phyloP scores from a whole-genome alignment of 768 basidiomycete species.

The Termitomyces eurrhizus region DNA sequence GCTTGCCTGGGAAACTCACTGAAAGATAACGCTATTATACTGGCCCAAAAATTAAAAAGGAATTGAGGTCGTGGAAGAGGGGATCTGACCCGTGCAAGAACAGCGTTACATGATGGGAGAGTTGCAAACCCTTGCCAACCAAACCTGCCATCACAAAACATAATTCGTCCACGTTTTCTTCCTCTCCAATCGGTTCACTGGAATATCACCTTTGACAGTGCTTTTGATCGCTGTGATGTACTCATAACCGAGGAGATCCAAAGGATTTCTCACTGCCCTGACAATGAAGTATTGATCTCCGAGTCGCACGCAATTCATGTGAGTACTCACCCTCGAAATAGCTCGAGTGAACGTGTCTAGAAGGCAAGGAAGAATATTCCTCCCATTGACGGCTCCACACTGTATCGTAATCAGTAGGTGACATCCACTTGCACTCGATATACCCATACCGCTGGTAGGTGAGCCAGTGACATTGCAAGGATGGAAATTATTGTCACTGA shows the following conservation, averaged over 20 bases:
- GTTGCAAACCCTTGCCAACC: background rate
- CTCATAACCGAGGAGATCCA: background rate
- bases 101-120: background rate
- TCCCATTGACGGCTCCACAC: background rate
- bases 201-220: background rate
- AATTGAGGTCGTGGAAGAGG: background rate
- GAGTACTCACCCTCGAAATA: too few species aligned
- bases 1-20: background rate
- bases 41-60: background rate
- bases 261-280: background rate
- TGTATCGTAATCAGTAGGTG: background rate
- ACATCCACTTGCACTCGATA: background rate
- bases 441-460: background rate
- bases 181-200: background rate
- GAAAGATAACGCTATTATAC: background rate
- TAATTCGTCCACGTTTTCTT: background rate
- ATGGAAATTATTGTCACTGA: background rate
- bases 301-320: too few species aligned
- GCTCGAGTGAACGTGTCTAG: background rate
- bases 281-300: too few species aligned
- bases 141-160: background rate
- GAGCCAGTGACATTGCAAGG: background rate
- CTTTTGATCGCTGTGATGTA: background rate
- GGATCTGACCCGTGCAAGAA: background rate
- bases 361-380: background rate